A percentile compares a stretch with the other conserved stretches of the same genome.
Conservation (phyloP, 257 asterid genomes). For the Ilex asprella region DNA sequence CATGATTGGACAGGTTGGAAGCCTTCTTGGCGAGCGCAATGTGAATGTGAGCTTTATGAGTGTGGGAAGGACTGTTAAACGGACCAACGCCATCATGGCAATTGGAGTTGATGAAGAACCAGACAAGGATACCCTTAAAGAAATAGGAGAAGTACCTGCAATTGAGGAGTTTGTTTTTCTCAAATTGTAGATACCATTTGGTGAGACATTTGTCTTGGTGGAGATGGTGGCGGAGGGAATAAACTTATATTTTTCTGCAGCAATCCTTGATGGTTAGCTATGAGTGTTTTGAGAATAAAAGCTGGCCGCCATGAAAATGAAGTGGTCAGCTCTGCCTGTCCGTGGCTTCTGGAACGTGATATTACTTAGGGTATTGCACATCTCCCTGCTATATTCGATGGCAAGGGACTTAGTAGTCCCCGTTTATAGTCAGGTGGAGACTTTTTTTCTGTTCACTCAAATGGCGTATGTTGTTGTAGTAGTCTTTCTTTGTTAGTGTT, state of each 20-base stretch:
- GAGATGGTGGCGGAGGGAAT: background rate
- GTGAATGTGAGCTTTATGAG: constrained; percentile 98
- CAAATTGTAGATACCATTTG: constrained; percentile 29
- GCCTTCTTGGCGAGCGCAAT: constrained; percentile 67
- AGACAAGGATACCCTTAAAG: constrained; percentile 62
- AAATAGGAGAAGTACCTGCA: constrained; percentile 77
- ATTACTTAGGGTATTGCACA: too few relatives aligned
- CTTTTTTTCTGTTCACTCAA: too few relatives aligned
- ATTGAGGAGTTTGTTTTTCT: constrained; percentile 88
- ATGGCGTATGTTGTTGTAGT: too few relatives aligned
- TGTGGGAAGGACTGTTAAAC: constrained; percentile 73
- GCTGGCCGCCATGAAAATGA: background rate
- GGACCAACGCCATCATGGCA: constrained; percentile 91
- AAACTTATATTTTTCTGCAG: too few relatives aligned
- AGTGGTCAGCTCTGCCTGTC: too few relatives aligned
- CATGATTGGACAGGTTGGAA: constrained; percentile 91
- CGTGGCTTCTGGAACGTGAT: too few relatives aligned
- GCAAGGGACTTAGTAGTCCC: too few relatives aligned
- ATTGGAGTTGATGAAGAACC: constrained; percentile 97
- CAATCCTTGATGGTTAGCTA: background rate
- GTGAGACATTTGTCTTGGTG: background rate
- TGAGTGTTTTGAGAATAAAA: background rate
- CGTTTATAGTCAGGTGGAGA: too few relatives aligned
- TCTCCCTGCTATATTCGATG: too few relatives aligned
- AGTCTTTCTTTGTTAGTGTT: too few relatives aligned